phyloP scores from a whole-genome alignment of 179 eudicot genomes.

The Silene coronaria region DNA sequence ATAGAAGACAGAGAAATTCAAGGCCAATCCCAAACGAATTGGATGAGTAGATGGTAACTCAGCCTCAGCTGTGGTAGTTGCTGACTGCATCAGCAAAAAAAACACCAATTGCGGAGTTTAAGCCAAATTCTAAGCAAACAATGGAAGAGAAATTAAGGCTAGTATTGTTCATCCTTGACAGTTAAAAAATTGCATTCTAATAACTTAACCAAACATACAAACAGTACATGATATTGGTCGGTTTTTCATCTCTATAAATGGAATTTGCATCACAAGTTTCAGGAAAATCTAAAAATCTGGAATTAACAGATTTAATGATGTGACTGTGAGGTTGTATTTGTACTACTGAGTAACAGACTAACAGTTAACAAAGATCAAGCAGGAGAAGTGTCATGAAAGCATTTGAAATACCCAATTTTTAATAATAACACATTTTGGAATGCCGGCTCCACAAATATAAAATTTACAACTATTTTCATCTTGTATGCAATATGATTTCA shows the following conservation, averaged over 20 bases:
- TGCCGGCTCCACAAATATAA: no score
- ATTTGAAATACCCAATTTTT: no score
- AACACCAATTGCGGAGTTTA: not conserved
- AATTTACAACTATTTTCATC: no score
- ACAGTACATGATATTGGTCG: not conserved
- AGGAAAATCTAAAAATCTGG: not conserved
- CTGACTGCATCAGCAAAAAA: slow-evolving; percentile 34
- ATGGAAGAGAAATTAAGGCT: not conserved
- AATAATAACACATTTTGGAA: no score
- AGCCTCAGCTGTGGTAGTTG: slow-evolving; percentile 37
- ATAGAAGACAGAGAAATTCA: slow-evolving; percentile 57
- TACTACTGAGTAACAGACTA: not conserved
- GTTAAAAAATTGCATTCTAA: not conserved
- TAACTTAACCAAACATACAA: not conserved
- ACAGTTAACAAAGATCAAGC: not conserved
- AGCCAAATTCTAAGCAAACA: not conserved
- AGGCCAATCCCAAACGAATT: slow-evolving; percentile 49
- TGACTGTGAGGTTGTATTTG: not conserved
- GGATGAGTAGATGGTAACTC: slow-evolving; percentile 53
- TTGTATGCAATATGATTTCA: no score
- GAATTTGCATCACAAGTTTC: not conserved
- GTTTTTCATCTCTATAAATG: not conserved
- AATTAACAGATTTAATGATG: not conserved
- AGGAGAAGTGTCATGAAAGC: not conserved
- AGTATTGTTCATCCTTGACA: not conserved